A percentile compares a stretch with the other conserved stretches of the same genome.
These are phyloP conservation scores for Vigna angularis DNA, from an alignment of 306 rosid genomes.

Conservation along the genomic window DNA sequence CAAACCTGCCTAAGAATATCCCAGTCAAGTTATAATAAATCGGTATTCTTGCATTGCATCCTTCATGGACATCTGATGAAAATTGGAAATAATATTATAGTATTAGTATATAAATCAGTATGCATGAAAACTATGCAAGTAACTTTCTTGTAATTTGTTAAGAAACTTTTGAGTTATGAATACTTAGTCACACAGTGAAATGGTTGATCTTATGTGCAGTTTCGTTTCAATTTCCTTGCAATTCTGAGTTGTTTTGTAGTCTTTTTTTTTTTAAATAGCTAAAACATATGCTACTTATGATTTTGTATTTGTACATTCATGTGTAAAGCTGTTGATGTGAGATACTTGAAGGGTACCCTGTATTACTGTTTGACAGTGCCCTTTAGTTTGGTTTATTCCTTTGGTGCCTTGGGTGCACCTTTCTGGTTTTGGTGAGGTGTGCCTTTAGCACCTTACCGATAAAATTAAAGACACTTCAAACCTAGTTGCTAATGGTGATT, in stretches of 20 bases:
- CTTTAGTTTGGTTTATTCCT: slow-evolving; percentile 2
- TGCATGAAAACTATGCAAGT: slow-evolving; percentile 14
- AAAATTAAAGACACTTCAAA: not conserved
- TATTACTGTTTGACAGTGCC: slow-evolving; percentile 2
- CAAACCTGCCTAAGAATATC: slow-evolving; percentile 26
- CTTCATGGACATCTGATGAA: slow-evolving; percentile 20
- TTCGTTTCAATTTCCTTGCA: not conserved
- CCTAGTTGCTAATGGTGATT: not conserved
- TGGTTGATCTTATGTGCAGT: slow-evolving; percentile 3
- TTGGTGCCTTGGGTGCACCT: slow-evolving; percentile 28
- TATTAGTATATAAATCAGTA: not conserved
- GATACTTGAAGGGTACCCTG: not conserved
- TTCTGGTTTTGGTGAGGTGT: slow-evolving; percentile 8
- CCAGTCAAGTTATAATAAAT: slow-evolving; percentile 15
- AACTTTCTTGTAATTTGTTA: slow-evolving; percentile 24
- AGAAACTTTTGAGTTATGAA: slow-evolving; percentile 3
- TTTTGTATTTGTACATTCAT: slow-evolving; percentile 8
- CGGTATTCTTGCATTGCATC: slow-evolving; percentile 19
- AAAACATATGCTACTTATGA: slow-evolving; percentile 20
- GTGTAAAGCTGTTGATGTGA: not conserved
- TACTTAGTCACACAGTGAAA: not conserved
- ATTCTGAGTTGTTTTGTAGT: not conserved
- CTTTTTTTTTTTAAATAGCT: not conserved
- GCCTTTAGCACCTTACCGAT: slow-evolving; percentile 5
- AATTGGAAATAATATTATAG: not conserved